Base-by-base conservation (phyloP, 192 early-diverging fungal genomes). In the Coemansia sp. region DNA sequence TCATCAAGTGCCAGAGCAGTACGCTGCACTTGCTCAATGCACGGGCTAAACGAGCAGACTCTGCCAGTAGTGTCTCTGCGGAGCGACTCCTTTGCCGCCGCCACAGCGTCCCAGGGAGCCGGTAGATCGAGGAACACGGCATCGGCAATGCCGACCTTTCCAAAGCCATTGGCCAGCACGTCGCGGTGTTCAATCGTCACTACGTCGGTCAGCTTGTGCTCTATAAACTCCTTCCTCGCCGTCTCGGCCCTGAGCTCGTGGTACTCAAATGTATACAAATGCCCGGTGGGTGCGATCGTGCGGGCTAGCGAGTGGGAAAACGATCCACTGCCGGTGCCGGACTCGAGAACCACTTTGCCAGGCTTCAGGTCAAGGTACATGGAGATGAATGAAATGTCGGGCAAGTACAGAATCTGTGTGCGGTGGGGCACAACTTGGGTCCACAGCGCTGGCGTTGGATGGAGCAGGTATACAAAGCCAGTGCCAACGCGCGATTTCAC, bases 81-180 rank as follows among this genome's bases (percentile, higher is more conserved):
- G 63, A 99, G 91, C 0, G 94, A 89, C 45, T 84, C 75, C 73
- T 94, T 95, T n/a, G 95, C 93, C 0, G 90, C 77, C 6, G 73
- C 85, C 43, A 99, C 85, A 0, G 94, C 95, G 9, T 95, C 94
- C 95, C 96, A 99, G 39, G 96, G 96, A 21, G 94, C 88, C 20
- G 96, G 96, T 59, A 99, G 79, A 84, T 99, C 96, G 60, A 99
- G 82, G 68, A 99, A 99, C 16, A 96, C 95, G 75, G 94, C 92
- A 64, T 91, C 87, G 0, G 93, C 95, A 26, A 78, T 69, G 75
- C 91, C 77, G 11, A 76, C 64, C 34, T 92, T 55, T 6, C 84
- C 92, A 77, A 99, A 99, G 11, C 95, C 96, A 65, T 77, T 69
- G 31, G 70, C 68, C 63, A 83, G 61, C 20, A 96, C 96, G 77